Conservation (phyloP, 192 early-diverging fungal genomes). For the Dissophora ornata region DNA sequence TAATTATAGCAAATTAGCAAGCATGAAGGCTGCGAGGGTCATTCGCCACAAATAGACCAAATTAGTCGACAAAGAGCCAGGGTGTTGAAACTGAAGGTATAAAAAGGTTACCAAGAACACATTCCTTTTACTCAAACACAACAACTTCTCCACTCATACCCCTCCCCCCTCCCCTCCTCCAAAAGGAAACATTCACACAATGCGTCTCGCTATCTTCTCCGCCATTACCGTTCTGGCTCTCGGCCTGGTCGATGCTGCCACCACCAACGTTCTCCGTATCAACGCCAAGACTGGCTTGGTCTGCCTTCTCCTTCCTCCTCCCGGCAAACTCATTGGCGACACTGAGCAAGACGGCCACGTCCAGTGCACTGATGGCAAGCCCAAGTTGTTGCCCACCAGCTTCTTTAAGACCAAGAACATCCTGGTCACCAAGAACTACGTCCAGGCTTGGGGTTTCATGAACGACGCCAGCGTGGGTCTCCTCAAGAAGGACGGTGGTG, state of each 20-base stretch:
- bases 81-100: too few relatives aligned
- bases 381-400: constrained; percentile 29
- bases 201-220: constrained; percentile 20
- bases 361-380: constrained; percentile 38
- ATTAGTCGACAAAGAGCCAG: too few relatives aligned
- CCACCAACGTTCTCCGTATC: constrained; percentile 17
- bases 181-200: constrained; percentile 1
- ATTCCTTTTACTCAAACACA: too few relatives aligned
- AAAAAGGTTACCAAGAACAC: too few relatives aligned
- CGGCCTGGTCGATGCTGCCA: not conserved
- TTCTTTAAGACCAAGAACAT: constrained; percentile 57
- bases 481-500: constrained; percentile 54
- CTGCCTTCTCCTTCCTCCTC: constrained; percentile 27
- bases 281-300: constrained; percentile 7
- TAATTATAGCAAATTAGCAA: too few relatives aligned
- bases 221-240: constrained; percentile 13
- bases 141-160: not conserved
- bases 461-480: constrained; percentile 41
- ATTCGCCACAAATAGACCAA: too few relatives aligned
- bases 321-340: constrained; percentile 20
- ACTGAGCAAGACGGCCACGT: constrained; percentile 19
- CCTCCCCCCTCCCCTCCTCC: not conserved
- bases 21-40: too few relatives aligned
- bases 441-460: constrained; percentile 60
- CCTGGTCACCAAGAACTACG: constrained; percentile 32